Evolutionary conservation across 148 eudicot species (phyloP).

Genomic region (Nyssa sinensis): DNA sequence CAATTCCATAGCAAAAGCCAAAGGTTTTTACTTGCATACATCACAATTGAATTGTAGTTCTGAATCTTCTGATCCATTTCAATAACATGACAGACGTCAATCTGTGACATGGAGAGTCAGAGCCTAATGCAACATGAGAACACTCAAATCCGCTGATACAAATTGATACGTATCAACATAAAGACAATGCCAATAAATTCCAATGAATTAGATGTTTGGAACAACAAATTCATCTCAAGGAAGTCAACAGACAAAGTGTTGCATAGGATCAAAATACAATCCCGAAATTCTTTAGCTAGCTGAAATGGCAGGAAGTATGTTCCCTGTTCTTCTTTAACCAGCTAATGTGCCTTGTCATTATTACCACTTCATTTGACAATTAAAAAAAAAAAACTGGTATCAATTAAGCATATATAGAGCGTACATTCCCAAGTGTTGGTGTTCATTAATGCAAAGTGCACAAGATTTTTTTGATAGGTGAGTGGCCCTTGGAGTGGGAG

Average conservation of each 20-base stretch:
- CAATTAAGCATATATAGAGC: neutral
- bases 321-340: neutral
- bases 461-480: neutral
- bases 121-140: neutral
- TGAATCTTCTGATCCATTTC: neutral
- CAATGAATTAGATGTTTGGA: no score
- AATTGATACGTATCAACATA: neutral
- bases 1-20: neutral
- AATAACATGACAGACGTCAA: neutral
- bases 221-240: no score
- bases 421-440: neutral
- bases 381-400: neutral
- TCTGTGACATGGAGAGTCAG: neutral
- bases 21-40: neutral
- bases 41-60: neutral
- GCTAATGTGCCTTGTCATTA: neutral
- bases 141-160: neutral
- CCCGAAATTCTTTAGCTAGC: neutral
- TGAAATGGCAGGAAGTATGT: neutral
- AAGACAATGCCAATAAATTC: no score
- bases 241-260: neutral
- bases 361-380: neutral
- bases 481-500: no score
- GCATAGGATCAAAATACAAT: neutral
- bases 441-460: neutral